phyloP scores from a whole-genome alignment of 106 monocot genomes.

The Gastrodia elata region DNA sequence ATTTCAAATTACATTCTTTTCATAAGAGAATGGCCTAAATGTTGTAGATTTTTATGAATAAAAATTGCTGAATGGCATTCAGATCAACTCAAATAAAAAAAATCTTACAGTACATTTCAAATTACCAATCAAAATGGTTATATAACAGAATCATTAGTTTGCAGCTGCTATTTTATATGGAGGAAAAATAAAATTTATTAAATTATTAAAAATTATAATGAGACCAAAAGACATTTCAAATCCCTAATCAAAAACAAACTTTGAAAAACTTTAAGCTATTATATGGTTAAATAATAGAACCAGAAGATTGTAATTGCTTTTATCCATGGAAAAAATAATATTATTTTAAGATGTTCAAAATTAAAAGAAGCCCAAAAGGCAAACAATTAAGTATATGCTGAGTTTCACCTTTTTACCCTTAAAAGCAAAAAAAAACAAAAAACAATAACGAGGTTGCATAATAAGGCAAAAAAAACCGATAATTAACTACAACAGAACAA shows the following conservation, averaged over 20 bases:
- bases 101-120: neutral
- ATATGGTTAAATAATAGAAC: neutral
- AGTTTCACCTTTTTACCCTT: neutral
- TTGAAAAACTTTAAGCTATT: too few relatives aligned
- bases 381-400: neutral
- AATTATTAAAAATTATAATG: neutral
- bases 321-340: neutral
- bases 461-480: neutral
- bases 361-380: neutral
- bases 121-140: neutral
- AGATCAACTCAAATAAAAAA: neutral
- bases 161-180: neutral
- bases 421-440: neutral
- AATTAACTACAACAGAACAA: neutral
- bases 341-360: neutral
- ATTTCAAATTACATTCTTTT: neutral
- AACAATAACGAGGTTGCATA: neutral
- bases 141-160: neutral
- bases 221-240: neutral
- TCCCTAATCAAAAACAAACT: too few relatives aligned
- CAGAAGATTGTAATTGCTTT: neutral
- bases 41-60: neutral
- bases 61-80: neutral
- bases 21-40: neutral
- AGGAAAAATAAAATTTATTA: neutral